A percentile compares a stretch with the other conserved stretches of the same genome.
These are phyloP conservation scores for Aureobasidium sp. DNA, from an alignment of 2,329 filamentous ascomycete genomes.

Conservation along the genomic window DNA sequence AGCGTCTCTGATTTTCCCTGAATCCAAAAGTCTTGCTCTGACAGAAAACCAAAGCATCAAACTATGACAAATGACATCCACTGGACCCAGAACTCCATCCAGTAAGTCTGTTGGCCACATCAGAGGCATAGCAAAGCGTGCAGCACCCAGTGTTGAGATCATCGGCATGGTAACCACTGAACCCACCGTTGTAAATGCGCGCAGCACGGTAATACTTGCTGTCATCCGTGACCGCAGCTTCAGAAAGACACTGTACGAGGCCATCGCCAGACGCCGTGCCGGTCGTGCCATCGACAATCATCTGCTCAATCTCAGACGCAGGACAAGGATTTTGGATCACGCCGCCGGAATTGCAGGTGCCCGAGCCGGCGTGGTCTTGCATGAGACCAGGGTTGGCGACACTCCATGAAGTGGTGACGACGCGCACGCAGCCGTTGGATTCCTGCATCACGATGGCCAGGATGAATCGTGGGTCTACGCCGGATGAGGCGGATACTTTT, in stretches of 20 bases:
- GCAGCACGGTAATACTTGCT: conserved; percentile 41
- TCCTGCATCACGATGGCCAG: conserved; percentile 42
- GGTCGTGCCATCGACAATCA: conserved; percentile 39
- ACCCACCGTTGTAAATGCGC: conserved; percentile 47
- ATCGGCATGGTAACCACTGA: conserved; percentile 31
- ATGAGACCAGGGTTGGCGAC: conserved; percentile 42
- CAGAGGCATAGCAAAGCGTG: conserved; percentile 45
- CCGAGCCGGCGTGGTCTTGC: conserved; percentile 37
- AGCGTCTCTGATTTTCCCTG: not conserved
- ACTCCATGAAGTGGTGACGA: conserved; percentile 35
- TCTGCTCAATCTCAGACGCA: conserved; percentile 30
- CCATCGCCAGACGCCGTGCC: conserved; percentile 40
- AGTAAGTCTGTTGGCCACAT: conserved; percentile 44
- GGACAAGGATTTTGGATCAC: conserved; percentile 35
- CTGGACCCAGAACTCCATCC: conserved; percentile 31
- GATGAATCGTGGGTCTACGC: conserved; percentile 37
- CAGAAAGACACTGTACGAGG: conserved; percentile 33
- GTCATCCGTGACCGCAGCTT: conserved; percentile 25
- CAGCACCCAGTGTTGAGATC: conserved; percentile 37
- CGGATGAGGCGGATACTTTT: conserved; percentile 24
- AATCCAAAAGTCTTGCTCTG: not conserved
- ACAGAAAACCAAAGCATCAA: too few species aligned
- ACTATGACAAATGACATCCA: not conserved
- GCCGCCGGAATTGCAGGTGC: conserved; percentile 32
- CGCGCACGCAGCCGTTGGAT: conserved; percentile 41